Evolutionary conservation across 2,329 filamentous ascomycete species (phyloP).

Genomic region (Zelopaecilomyces penicillatus): DNA sequence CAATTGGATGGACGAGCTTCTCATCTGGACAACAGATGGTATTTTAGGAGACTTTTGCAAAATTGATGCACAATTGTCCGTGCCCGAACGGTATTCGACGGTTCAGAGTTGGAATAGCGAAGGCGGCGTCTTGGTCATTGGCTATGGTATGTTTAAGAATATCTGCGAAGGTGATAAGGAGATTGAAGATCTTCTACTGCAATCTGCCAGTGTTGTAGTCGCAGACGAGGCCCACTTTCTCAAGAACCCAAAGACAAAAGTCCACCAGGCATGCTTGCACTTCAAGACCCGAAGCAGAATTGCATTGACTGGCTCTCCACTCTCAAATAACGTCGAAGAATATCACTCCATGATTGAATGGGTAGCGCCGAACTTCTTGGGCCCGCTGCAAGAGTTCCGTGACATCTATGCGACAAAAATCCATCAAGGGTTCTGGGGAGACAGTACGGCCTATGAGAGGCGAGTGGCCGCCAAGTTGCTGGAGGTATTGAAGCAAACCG

Average conservation of each 20-base stretch:
- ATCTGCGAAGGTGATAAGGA: conserved; percentile 18
- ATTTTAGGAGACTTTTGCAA: conserved; percentile 48
- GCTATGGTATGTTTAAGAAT: conserved; percentile 49
- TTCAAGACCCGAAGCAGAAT: conserved; percentile 66
- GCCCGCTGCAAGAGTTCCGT: conserved; percentile 58
- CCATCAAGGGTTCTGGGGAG: conserved; percentile 56
- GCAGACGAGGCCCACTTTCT: conserved; percentile 79
- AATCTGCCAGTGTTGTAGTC: conserved; percentile 63
- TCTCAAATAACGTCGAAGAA: conserved; percentile 76
- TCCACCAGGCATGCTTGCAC: conserved; percentile 43
- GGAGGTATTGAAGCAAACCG: conserved; percentile 59
- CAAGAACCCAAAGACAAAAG: conserved; percentile 54
- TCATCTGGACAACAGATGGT: conserved; percentile 54
- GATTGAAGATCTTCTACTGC: conserved; percentile 39
- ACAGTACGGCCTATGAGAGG: conserved; percentile 50
- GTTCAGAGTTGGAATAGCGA: conserved; percentile 51
- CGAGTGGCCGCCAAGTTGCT: conserved; percentile 58
- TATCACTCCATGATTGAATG: conserved; percentile 85
- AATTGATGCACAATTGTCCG: conserved; percentile 36
- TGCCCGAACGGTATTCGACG: conserved; percentile 30
- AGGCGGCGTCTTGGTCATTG: conserved; percentile 69
- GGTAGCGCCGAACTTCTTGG: conserved; percentile 73
- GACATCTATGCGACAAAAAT: conserved; percentile 67
- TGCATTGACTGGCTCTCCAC: conserved; percentile 77
- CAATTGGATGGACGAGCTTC: conserved; percentile 77